These are phyloP conservation scores for Phytopythium mirpurense DNA, from an alignment of 352 stramenopile species.

Conservation along the genomic window DNA sequence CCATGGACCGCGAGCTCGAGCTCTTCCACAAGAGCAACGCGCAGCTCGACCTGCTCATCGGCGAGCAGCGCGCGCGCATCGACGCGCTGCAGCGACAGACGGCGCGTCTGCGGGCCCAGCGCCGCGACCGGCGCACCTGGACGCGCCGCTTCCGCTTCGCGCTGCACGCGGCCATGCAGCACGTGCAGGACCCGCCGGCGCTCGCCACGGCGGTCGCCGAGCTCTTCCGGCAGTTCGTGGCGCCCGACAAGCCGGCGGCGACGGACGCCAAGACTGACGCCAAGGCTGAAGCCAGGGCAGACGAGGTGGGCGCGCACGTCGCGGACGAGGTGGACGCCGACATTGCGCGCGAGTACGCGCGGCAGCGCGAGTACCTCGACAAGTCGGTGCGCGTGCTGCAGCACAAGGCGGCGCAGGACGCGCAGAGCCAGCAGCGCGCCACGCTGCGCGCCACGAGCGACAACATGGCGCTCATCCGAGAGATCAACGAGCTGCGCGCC, in stretches of 20 bases:
- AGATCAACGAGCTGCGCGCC: constrained; percentile 90
- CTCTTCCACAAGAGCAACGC: constrained; percentile 94
- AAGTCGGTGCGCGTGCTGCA: constrained; percentile 89
- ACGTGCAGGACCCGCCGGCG: constrained; percentile 67
- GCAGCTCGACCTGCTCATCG: constrained; percentile 91
- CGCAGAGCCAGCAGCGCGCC: constrained; percentile 48
- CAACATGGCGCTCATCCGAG: constrained; percentile 89
- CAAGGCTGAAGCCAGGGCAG: background rate
- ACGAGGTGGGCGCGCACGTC: background rate
- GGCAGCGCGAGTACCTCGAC: constrained; percentile 91
- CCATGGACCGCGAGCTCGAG: constrained; percentile 94
- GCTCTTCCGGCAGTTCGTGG: constrained; percentile 75
- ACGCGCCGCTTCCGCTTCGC: constrained; percentile 81
- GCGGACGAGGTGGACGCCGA: constrained; percentile 43
- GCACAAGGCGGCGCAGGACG: constrained; percentile 81
- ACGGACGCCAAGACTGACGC: background rate
- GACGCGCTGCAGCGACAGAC: constrained; percentile 86
- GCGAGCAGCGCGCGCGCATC: constrained; percentile 83
- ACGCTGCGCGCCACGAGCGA: constrained; percentile 69
- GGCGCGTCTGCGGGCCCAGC: constrained; percentile 40
- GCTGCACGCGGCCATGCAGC: constrained; percentile 73
- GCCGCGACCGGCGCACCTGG: constrained; percentile 59
- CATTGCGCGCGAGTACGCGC: constrained; percentile 85
- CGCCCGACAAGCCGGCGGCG: constrained; percentile 13
- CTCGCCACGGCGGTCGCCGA: constrained; percentile 74